phyloP scores from a whole-genome alignment of 2,329 filamentous ascomycete genomes.

The Cordyceps sp. region DNA sequence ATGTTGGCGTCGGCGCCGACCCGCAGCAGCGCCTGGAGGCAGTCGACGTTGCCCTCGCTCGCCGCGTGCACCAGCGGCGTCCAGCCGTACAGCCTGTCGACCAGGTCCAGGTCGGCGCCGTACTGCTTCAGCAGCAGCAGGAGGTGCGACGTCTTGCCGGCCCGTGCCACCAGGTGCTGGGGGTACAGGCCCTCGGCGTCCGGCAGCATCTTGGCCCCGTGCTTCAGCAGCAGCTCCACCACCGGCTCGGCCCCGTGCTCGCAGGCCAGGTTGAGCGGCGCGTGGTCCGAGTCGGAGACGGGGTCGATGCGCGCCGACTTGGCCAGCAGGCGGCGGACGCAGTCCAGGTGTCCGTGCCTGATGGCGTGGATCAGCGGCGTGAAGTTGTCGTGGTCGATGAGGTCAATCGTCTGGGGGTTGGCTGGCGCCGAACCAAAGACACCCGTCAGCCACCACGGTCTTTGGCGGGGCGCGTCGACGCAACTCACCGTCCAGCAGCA shows the following conservation, averaged over 20 bases:
- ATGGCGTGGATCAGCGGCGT: slow-evolving; percentile 92
- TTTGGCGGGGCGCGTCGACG: too few species aligned
- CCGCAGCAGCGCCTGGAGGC: slow-evolving; percentile 65
- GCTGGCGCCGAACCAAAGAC: slow-evolving; percentile 24
- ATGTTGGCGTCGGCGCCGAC: slow-evolving; percentile 64
- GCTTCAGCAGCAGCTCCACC: slow-evolving; percentile 67
- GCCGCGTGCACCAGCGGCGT: slow-evolving; percentile 92
- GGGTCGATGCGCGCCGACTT: slow-evolving; percentile 76
- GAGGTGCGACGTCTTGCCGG: slow-evolving; percentile 65
- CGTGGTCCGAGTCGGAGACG: slow-evolving; percentile 73
- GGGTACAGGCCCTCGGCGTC: slow-evolving; percentile 94
- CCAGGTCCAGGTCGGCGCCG: slow-evolving; percentile 78
- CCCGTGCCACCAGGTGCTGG: slow-evolving; percentile 89
- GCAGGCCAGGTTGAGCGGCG: slow-evolving; percentile 86
- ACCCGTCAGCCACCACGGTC: background rate
- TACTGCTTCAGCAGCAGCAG: slow-evolving; percentile 68
- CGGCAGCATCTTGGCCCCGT: slow-evolving; percentile 67
- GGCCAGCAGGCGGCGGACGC: slow-evolving; percentile 61
- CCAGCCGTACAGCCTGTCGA: slow-evolving; percentile 95
- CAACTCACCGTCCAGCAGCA: slow-evolving; percentile 45
- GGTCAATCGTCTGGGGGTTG: slow-evolving; percentile 61
- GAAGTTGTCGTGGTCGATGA: slow-evolving; percentile 93
- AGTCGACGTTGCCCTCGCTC: slow-evolving; percentile 86
- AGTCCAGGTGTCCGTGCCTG: slow-evolving; percentile 68
- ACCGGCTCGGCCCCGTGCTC: slow-evolving; percentile 80